phyloP scores from a whole-genome alignment of 805 yeast species.

The Nakazawaea wickerhamii region DNA sequence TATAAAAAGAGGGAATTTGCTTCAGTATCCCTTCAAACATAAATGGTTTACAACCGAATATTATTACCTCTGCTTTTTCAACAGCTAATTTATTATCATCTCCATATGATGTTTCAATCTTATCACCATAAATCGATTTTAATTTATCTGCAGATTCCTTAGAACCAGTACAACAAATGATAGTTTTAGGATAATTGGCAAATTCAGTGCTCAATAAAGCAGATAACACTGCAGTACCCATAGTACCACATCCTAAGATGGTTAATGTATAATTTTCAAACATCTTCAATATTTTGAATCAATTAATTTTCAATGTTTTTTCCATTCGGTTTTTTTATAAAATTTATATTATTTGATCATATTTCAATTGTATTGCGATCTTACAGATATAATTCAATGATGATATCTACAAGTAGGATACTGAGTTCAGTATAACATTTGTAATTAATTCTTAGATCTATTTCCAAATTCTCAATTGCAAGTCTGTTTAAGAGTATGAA shows the following conservation, averaged over 20 bases:
- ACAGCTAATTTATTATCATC: conserved; percentile 54
- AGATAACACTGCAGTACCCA: conserved; percentile 89
- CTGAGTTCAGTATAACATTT: no score
- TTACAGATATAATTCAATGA: no score
- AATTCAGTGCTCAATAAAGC: conserved; percentile 58
- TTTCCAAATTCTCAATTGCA: no score
- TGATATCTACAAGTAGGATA: no score
- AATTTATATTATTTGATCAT: background rate
- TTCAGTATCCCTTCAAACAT: conserved; percentile 58
- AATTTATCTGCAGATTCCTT: conserved; percentile 46
- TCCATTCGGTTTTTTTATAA: background rate
- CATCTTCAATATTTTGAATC: conserved; percentile 17
- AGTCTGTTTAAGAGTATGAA: no score
- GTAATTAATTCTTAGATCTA: no score
- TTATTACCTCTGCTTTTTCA: conserved; percentile 56
- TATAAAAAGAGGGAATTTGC: conserved; percentile 42
- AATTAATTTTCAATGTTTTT: background rate
- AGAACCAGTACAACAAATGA: conserved; percentile 73
- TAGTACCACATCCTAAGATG: conserved; percentile 88
- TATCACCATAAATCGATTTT: conserved; percentile 40
- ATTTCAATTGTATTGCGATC: no score
- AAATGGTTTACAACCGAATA: conserved; percentile 88
- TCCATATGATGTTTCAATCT: conserved; percentile 48
- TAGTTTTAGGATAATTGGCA: conserved; percentile 57
- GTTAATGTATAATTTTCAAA: conserved; percentile 48